Evolutionary conservation across 805 yeast species (phyloP).

Genomic region (Tetrapisispora arboricola): DNA sequence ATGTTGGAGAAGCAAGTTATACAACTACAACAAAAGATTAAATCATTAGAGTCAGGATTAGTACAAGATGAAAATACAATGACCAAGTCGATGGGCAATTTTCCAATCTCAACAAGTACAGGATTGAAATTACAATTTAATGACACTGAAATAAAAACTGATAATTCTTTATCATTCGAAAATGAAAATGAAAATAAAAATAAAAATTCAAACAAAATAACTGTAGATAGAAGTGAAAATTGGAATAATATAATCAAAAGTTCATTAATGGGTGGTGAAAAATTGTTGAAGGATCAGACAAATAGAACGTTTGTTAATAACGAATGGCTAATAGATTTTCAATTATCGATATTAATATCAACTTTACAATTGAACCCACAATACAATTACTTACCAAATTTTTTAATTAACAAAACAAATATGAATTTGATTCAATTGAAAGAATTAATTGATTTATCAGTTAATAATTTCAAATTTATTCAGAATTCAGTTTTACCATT

Average conservation of each 20-base stretch:
- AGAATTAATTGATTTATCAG: conserved; percentile 6
- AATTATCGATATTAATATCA: conserved; percentile 6
- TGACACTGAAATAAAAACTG: too few species aligned
- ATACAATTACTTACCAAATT: conserved; percentile 13
- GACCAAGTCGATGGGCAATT: too few species aligned
- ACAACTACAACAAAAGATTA: conserved; percentile 37
- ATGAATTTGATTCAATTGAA: conserved; percentile 7
- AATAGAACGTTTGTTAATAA: not conserved
- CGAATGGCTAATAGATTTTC: conserved; percentile 4
- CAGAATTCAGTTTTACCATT: conserved; percentile 20
- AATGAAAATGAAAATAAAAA: too few species aligned
- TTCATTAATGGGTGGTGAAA: not conserved
- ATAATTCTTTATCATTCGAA: too few species aligned
- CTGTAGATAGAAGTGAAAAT: conserved; percentile 15
- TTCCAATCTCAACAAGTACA: too few species aligned
- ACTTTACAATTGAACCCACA: conserved; percentile 14
- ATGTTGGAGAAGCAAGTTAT: conserved; percentile 55
- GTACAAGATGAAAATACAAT: not conserved
- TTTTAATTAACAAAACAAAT: conserved; percentile 12
- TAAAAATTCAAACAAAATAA: not conserved
- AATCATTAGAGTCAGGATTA: conserved; percentile 6
- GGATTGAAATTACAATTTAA: too few species aligned
- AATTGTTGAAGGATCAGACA: not conserved
- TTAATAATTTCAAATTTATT: conserved; percentile 9
- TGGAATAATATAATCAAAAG: conserved; percentile 14